phyloP scores from a whole-genome alignment of 495 filamentous ascomycete genomes.

The Schizothecium vesticola region DNA sequence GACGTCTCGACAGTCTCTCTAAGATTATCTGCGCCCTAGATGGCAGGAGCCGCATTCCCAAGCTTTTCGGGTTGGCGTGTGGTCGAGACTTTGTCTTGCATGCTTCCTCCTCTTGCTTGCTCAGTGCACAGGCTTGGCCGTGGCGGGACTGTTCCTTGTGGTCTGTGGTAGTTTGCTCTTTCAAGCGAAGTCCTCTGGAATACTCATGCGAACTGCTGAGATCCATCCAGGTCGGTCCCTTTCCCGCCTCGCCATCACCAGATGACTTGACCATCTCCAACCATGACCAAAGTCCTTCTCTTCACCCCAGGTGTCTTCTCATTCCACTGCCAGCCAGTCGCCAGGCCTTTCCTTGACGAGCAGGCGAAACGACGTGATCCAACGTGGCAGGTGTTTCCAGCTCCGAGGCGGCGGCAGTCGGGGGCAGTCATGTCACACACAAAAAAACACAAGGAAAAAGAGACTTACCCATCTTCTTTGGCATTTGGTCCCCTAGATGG shows the following conservation, averaged over 20 bases:
- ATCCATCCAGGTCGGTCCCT: not conserved
- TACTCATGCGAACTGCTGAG: not conserved
- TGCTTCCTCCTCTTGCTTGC: constrained; percentile 22
- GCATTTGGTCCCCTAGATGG: constrained; percentile 57
- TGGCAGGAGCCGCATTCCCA: constrained; percentile 35
- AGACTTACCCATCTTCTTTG: constrained; percentile 98
- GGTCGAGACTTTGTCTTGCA: constrained; percentile 16
- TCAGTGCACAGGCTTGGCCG: constrained; percentile 8
- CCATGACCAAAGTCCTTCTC: constrained; percentile 10
- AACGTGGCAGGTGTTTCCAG: not conserved
- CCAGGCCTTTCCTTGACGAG: not conserved
- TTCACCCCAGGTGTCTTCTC: constrained; percentile 4
- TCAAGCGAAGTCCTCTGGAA: constrained; percentile 1
- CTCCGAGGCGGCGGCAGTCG: not conserved
- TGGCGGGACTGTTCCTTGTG: constrained; percentile 4
- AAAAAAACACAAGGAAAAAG: constrained; percentile 27
- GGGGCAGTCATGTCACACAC: constrained; percentile 11
- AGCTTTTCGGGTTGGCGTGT: constrained; percentile 18
- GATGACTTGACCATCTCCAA: constrained; percentile 3
- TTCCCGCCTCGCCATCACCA: constrained; percentile 7
- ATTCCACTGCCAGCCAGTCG: constrained; percentile 9
- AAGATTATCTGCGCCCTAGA: constrained; percentile 46
- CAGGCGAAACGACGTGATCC: not conserved
- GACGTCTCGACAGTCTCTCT: constrained; percentile 32
- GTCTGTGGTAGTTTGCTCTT: constrained; percentile 7